These are phyloP conservation scores for Cordyceps militaris DNA, from an alignment of 2,329 filamentous ascomycete species.

Conservation along the genomic window DNA sequence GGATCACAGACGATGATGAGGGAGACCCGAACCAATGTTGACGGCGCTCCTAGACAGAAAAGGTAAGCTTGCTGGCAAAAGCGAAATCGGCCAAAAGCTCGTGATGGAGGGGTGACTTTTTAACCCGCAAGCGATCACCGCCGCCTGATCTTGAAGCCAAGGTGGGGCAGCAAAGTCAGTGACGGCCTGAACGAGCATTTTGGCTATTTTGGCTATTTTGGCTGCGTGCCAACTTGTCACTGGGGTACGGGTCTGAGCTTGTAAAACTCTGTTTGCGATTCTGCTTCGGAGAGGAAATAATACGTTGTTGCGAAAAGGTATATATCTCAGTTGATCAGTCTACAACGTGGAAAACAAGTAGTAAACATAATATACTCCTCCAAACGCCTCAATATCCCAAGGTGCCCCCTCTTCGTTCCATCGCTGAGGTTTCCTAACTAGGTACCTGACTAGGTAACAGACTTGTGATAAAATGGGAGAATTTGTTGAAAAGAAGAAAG, in stretches of 20 bases:
- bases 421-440: neutral
- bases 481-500: constrained; percentile 10
- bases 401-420: constrained; percentile 2
- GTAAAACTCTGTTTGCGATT: neutral
- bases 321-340: constrained; percentile 4
- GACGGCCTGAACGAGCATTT: neutral
- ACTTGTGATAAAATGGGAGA: constrained; percentile 2
- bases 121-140: neutral
- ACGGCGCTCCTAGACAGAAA: neutral
- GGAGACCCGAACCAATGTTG: neutral
- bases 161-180: constrained; percentile 5
- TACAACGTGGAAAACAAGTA: constrained; percentile 8
- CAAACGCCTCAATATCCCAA: constrained; percentile 12
- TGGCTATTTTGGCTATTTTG: no score
- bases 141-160: neutral
- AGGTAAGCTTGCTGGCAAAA: neutral
- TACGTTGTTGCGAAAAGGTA: neutral
- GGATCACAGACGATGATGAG: neutral
- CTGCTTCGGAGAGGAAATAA: neutral
- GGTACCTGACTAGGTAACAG: constrained; percentile 3
- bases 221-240: neutral
- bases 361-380: constrained; percentile 5
- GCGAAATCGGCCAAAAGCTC: neutral
- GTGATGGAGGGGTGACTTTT: constrained; percentile 11
- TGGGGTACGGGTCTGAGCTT: neutral